A percentile compares a stretch with the other conserved stretches of the same genome.
Conservation (phyloP, 2,329 filamentous ascomycete species). For the Colletotrichum navitas region DNA sequence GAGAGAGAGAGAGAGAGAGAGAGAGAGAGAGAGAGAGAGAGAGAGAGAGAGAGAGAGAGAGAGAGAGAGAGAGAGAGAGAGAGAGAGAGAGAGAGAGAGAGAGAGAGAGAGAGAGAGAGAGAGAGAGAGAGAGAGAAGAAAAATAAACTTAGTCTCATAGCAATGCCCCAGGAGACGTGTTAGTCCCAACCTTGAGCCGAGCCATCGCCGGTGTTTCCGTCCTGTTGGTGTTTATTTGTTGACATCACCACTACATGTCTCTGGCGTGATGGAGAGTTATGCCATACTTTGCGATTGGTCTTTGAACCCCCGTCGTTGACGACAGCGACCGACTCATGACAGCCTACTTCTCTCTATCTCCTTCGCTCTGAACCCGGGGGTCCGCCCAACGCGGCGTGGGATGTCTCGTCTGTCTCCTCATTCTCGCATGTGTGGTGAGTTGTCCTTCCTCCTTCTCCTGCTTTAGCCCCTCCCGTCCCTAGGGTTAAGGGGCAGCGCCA, state of each 20-base stretch:
- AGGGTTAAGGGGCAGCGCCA: background rate
- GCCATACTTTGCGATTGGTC: background rate
- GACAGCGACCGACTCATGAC: background rate
- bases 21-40: too few species aligned
- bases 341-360: background rate
- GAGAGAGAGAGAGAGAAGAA: background rate
- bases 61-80: too few species aligned
- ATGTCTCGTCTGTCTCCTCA: background rate
- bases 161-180: conserved; percentile 2
- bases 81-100: too few species aligned
- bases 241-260: background rate
- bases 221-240: conserved; percentile 1
- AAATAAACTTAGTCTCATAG: background rate
- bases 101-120: too few species aligned
- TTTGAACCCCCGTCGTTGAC: background rate
- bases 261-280: background rate
- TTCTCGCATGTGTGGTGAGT: background rate
- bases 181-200: background rate
- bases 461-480: background rate
- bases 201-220: background rate
- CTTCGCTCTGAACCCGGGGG: background rate
- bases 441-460: background rate
- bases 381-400: background rate
- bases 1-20: too few species aligned
- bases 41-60: too few species aligned